These are phyloP conservation scores for Penicillium canariense DNA, from an alignment of 495 filamentous ascomycete species.

Conservation along the genomic window DNA sequence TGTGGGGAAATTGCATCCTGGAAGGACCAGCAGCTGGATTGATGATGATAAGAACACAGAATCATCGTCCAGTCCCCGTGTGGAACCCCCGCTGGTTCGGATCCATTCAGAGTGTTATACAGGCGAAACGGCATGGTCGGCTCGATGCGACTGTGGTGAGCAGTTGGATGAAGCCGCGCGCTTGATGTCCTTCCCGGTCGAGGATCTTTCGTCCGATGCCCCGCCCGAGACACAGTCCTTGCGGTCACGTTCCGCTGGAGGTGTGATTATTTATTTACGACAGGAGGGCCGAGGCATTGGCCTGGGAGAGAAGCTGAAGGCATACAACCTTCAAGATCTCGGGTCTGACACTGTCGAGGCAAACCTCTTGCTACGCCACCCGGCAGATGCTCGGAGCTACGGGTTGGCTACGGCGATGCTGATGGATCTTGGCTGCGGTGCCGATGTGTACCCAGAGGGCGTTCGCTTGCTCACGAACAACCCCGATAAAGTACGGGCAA, in stretches of 20 bases:
- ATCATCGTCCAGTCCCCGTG: constrained; percentile 10
- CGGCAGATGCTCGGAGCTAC: constrained; percentile 91
- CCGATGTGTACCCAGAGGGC: constrained; percentile 57
- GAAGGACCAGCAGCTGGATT: constrained; percentile 67
- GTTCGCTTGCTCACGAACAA: constrained; percentile 94
- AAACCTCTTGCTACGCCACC: constrained; percentile 86
- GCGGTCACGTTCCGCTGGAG: constrained; percentile 59
- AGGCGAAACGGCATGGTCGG: constrained; percentile 96
- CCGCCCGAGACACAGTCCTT: constrained; percentile 39
- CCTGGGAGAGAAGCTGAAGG: constrained; percentile 91
- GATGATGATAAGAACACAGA: constrained; percentile 30
- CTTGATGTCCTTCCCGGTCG: constrained; percentile 78
- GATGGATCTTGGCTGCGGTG: constrained; percentile 72
- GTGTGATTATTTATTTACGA: constrained; percentile 90
- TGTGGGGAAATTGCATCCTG: constrained; percentile 81
- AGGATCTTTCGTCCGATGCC: constrained; percentile 35
- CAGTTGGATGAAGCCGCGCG: constrained; percentile 95
- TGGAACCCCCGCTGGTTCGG: constrained; percentile 67
- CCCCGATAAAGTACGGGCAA: constrained; percentile 91
- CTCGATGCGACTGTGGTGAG: constrained; percentile 95
- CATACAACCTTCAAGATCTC: constrained; percentile 95
- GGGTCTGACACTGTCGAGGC: constrained; percentile 96
- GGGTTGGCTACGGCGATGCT: constrained; percentile 94
- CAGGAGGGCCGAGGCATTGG: constrained; percentile 97
- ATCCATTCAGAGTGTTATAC: constrained; percentile 99